These are phyloP conservation scores for Colletotrichum brevisporum DNA, from an alignment of 2,329 filamentous ascomycete species.

Conservation along the genomic window DNA sequence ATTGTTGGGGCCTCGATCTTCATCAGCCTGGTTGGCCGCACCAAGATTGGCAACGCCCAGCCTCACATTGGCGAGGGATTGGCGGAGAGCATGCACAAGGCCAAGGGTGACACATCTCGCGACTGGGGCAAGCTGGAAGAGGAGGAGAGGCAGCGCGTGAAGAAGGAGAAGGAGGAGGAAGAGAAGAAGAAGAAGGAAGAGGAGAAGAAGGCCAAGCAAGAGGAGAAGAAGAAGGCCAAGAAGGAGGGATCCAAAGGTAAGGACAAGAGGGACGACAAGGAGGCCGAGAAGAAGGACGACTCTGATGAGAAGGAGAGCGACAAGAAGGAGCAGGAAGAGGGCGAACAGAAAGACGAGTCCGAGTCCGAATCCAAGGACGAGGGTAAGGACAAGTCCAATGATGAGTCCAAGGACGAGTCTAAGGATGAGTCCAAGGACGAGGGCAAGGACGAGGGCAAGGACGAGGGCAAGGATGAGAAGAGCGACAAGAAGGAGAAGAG, in stretches of 20 bases:
- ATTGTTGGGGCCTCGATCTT: constrained; percentile 88
- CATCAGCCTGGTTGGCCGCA: constrained; percentile 83
- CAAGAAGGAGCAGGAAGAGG: not conserved
- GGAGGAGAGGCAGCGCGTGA: constrained; percentile 55
- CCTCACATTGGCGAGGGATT: constrained; percentile 54
- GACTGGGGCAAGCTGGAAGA: constrained; percentile 63
- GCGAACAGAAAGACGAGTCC: constrained; percentile 10
- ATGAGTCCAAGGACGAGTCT: constrained; percentile 42
- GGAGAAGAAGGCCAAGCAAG: constrained; percentile 50
- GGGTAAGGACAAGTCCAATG: constrained; percentile 26
- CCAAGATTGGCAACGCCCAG: constrained; percentile 72
- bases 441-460: constrained; percentile 43
- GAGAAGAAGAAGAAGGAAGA: constrained; percentile 54
- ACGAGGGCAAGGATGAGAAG: constrained; percentile 39
- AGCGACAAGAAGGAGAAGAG: not conserved
- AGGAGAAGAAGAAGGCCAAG: constrained; percentile 44
- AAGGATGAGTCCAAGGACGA: too few relatives aligned
- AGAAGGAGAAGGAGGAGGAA: constrained; percentile 56
- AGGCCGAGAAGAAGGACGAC: constrained; percentile 44
- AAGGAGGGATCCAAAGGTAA: constrained; percentile 44
- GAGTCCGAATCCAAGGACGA: constrained; percentile 1
- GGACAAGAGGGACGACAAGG: constrained; percentile 42
- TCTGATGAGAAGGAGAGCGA: constrained; percentile 43
- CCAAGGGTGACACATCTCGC: constrained; percentile 52
- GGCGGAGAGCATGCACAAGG: constrained; percentile 54